Base-by-base conservation (phyloP, 257 asterid genomes). In the Capsicum pubescens region DNA sequence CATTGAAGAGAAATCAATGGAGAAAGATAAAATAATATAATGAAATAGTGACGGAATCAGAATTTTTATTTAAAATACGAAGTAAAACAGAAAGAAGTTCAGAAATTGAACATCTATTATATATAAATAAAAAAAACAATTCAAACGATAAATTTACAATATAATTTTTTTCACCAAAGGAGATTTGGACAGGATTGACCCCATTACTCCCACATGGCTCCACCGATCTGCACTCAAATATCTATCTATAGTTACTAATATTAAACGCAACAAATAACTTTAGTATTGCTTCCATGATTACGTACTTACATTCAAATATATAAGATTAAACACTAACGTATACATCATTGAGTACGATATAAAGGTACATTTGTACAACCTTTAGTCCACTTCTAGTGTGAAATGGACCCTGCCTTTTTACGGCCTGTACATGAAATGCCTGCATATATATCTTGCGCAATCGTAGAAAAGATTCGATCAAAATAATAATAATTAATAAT, bases 331-430 rank as follows among this genome's bases (percentile, higher is more conserved):
- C 9, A 6, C 17, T 32, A 64, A 26, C 71, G 2, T 61, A 61
- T 3, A 2, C 44, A 64, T 32, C 46, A 26, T 12, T 64, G 46
- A 64, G 56, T 42, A 44, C 17, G 57, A 44, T 44, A 71, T 17
- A 72, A 72, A 72, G 42, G 80, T 72, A 46, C 59, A 46, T 48
- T 72, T 46, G 7, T 71, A 17, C 79, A 71, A 16, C 14, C 36
- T 5, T 12, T 46, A 71, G n/a, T 46, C 39, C 57, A 44, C 59
- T 46, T 72, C 42, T 42, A 70, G 56, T 42, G 56, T 70, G 79
- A 70, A 70, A 70, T 70, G 2, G 56, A 70, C 56, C 58, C 3
- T 72, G 39, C 42, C 80, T 66, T 66, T 66, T 11, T 10, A 54
- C 11, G 5, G 6, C 46, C n/a, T 6, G n/a, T 10, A 70, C 57